These are phyloP conservation scores for Geotrichum aggregatum DNA, from an alignment of 1,139 yeast genomes.

Conservation along the genomic window DNA sequence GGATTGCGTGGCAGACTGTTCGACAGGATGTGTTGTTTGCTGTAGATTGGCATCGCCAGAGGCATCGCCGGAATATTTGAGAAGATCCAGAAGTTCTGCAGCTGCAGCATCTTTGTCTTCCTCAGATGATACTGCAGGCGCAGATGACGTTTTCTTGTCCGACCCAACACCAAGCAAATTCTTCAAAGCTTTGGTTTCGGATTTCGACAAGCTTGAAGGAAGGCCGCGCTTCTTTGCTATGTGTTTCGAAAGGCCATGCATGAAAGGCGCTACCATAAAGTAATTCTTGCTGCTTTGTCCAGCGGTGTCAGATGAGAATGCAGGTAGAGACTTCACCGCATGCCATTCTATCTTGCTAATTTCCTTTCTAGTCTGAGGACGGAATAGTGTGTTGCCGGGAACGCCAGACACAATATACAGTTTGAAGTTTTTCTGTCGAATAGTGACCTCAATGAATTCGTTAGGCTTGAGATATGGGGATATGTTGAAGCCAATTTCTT, in stretches of 20 bases:
- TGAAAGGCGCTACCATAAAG: constrained; percentile 42
- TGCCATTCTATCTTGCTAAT: constrained; percentile 66
- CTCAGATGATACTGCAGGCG: constrained; percentile 4
- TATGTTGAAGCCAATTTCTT: constrained; percentile 93
- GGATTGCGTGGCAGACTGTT: constrained; percentile 11
- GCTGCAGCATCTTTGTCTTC: constrained; percentile 28
- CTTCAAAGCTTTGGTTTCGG: constrained; percentile 38
- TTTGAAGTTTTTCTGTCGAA: constrained; percentile 79
- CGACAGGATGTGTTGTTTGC: not conserved
- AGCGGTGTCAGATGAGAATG: constrained; percentile 31
- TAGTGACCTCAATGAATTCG: constrained; percentile 76
- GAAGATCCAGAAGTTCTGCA: constrained; percentile 27
- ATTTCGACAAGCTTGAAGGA: constrained; percentile 31
- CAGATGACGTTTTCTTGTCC: constrained; percentile 19
- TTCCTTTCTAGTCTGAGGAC: constrained; percentile 83
- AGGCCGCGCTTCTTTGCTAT: constrained; percentile 35
- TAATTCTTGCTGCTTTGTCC: constrained; percentile 28
- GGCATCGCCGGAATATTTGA: constrained; percentile 21
- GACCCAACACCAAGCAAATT: constrained; percentile 34
- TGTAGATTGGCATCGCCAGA: constrained; percentile 4
- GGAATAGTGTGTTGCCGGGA: constrained; percentile 69
- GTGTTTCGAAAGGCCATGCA: constrained; percentile 35
- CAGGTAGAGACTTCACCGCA: constrained; percentile 47
- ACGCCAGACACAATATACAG: constrained; percentile 75
- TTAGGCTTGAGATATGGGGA: constrained; percentile 60